Evolutionary conservation across 768 basidiomycete species (phyloP).

Genomic region (Cyclocybe aegerita): DNA sequence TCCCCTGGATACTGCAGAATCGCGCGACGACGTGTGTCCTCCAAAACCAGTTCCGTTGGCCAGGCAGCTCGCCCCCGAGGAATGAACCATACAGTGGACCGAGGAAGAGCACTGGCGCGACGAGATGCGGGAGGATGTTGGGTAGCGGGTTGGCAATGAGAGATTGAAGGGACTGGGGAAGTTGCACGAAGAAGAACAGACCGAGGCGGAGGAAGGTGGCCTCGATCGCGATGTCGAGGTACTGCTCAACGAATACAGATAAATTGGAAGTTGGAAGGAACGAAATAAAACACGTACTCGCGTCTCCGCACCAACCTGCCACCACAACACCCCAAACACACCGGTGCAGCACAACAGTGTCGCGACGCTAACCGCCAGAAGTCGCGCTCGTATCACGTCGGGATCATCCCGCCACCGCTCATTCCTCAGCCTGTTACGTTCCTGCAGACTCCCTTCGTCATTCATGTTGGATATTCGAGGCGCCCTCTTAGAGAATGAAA

Average conservation of each 20-base stretch:
- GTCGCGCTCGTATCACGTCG: slow-evolving; percentile 76
- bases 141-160: background rate
- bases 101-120: slow-evolving; percentile 72
- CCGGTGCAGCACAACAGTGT: slow-evolving; percentile 56
- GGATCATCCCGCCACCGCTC: slow-evolving; percentile 81
- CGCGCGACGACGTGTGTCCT: slow-evolving; percentile 33
- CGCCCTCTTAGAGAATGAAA: slow-evolving; percentile 39
- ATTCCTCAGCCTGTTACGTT: slow-evolving; percentile 21
- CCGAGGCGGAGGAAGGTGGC: slow-evolving; percentile 43
- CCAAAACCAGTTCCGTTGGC: slow-evolving; percentile 51
- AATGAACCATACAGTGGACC: slow-evolving; percentile 72
- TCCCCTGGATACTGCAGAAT: slow-evolving; percentile 53
- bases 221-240: slow-evolving; percentile 13
- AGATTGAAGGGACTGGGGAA: background rate
- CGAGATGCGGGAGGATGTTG: slow-evolving; percentile 50
- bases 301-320: slow-evolving; percentile 17
- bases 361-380: slow-evolving; percentile 64
- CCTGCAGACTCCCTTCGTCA: background rate
- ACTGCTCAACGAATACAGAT: background rate
- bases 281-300: slow-evolving; percentile 16
- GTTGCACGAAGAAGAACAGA: slow-evolving; percentile 17
- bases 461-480: slow-evolving; percentile 1
- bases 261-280: slow-evolving; percentile 12
- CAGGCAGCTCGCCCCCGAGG: slow-evolving; percentile 48
- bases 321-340: slow-evolving; percentile 45